phyloP scores from a whole-genome alignment of 2,329 filamentous ascomycete genomes.

The Nakataea oryzae region DNA sequence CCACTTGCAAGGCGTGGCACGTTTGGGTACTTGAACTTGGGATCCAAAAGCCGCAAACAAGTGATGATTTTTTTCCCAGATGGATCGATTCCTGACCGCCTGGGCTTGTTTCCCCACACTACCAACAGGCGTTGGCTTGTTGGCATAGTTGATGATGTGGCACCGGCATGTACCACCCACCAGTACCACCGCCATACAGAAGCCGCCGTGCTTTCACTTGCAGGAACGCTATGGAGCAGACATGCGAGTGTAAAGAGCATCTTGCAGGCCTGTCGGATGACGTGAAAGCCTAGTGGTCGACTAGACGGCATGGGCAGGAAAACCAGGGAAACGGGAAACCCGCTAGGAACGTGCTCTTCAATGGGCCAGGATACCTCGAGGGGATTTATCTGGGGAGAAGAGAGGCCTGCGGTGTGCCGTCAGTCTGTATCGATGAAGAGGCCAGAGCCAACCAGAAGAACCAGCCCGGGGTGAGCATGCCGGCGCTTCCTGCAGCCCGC shows the following conservation, averaged over 20 bases:
- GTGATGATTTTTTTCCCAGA: neutral
- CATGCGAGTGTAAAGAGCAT: neutral
- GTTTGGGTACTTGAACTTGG: neutral
- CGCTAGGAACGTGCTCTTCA: neutral
- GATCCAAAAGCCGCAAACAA: neutral
- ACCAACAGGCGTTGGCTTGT: neutral
- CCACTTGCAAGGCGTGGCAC: too few species aligned
- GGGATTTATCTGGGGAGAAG: too few species aligned
- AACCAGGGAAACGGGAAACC: neutral
- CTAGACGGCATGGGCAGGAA: neutral
- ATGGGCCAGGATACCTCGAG: neutral
- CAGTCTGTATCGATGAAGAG: too few species aligned
- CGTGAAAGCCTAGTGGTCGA: neutral
- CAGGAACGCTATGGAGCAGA: neutral
- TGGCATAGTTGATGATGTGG: neutral
- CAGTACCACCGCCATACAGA: neutral
- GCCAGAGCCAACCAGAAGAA: neutral
- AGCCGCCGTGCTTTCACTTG: neutral
- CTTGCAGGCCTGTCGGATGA: neutral
- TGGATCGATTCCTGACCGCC: neutral
- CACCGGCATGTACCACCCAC: neutral
- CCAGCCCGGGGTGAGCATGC: neutral
- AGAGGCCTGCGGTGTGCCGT: too few species aligned
- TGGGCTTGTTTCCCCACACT: neutral
- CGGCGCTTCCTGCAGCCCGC: neutral